A percentile compares a stretch with the other conserved stretches of the same genome.
These are phyloP conservation scores for Vigna hirtella DNA, from an alignment of 306 rosid genomes.

Conservation along the genomic window DNA sequence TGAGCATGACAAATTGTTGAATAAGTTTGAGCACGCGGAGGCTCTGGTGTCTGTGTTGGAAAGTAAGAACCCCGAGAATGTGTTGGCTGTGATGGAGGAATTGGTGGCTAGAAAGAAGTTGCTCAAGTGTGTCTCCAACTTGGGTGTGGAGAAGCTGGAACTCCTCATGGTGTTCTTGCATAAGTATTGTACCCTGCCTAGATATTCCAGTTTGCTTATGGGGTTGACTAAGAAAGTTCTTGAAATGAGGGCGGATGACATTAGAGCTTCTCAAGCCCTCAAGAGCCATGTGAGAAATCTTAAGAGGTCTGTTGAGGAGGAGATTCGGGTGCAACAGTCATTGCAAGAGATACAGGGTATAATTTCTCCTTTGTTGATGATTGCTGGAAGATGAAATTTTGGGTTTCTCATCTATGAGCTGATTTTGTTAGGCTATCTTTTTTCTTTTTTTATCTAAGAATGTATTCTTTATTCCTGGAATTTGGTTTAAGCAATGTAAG, in stretches of 20 bases:
- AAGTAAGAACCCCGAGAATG: conserved; percentile 70
- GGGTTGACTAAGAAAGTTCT: conserved; percentile 78
- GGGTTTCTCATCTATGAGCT: conserved; percentile 29
- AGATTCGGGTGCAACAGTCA: conserved; percentile 71
- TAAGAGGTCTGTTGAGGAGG: conserved; percentile 77
- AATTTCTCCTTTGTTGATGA: conserved; percentile 79
- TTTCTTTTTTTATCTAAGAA: neutral
- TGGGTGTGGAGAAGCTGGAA: conserved; percentile 70
- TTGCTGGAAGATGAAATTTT: conserved; percentile 73
- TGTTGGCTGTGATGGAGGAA: conserved; percentile 89
- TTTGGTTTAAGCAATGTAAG: conserved; percentile 19
- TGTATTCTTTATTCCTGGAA: conserved; percentile 23
- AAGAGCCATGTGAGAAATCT: conserved; percentile 65
- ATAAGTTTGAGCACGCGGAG: conserved; percentile 84
- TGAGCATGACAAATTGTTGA: conserved; percentile 77
- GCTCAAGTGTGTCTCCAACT: conserved; percentile 63
- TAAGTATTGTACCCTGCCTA: conserved; percentile 65
- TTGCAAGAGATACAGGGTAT: conserved; percentile 89
- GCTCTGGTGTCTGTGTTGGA: conserved; percentile 76
- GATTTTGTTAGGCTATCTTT: conserved; percentile 4
- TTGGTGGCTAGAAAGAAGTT: conserved; percentile 82
- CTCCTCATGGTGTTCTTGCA: conserved; percentile 68
- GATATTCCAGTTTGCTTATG: conserved; percentile 68
- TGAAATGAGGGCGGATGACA: conserved; percentile 72
- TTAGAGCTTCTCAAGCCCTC: conserved; percentile 58